Percentiles rank a stretch among this genome's conserved stretches.
Evolutionary conservation across 345 rosid genomes (phyloP).

Genomic region (Syzygium jambos): DNA sequence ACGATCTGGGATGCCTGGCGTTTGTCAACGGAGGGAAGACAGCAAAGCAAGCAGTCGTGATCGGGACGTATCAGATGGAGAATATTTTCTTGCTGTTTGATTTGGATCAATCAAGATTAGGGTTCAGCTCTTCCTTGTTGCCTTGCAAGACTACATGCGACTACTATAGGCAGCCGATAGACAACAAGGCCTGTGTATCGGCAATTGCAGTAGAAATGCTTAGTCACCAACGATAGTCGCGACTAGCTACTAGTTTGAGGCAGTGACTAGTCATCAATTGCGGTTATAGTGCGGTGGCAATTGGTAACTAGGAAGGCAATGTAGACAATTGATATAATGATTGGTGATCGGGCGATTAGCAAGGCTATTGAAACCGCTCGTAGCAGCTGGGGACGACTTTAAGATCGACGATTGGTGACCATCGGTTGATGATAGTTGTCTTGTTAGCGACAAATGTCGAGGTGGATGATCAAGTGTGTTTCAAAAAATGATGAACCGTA

Average conservation of each 20-base stretch:
- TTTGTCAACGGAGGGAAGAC: not conserved
- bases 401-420: not conserved
- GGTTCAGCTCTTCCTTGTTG: constrained; percentile 16
- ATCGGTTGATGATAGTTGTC: not conserved
- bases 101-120: constrained; percentile 14
- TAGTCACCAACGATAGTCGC: not conserved
- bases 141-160: not conserved
- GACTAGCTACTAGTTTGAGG: not conserved
- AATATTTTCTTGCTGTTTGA: constrained; percentile 15
- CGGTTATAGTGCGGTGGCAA: not conserved
- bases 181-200: not conserved
- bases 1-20: not conserved
- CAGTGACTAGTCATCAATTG: not conserved
- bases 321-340: not conserved
- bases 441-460: not conserved
- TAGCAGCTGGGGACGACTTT: not conserved
- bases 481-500: not conserved
- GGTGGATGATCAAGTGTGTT: not conserved
- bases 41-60: constrained; percentile 6
- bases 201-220: not conserved
- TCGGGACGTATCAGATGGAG: constrained; percentile 19
- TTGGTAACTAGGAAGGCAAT: not conserved
- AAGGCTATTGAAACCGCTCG: not conserved
- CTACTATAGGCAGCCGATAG: not conserved
- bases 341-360: not conserved